Base-by-base conservation (phyloP, 371 early-diverging fungal species). In the Syncephalastrum sp. region DNA sequence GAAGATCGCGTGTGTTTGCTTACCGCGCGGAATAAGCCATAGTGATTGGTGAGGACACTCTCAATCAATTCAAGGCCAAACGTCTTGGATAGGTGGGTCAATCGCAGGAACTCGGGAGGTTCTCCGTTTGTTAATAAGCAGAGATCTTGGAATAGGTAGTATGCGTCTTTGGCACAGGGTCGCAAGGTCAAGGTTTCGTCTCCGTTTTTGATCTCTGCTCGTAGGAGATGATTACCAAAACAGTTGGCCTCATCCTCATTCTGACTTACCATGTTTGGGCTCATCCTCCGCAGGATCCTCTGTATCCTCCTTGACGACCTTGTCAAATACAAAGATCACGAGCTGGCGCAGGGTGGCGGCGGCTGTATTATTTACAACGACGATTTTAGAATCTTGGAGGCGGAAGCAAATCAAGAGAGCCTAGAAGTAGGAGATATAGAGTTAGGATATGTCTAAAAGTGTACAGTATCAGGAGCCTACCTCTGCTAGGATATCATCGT, bases 11-110 rank as follows among this genome's bases (percentile, higher is more conserved):
- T 2, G 19, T n/a, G 29, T 6, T 0, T 25, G 33, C 67, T 57
- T 79, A 91, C 94, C 79, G 72, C 71, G 56, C 81, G 75, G 63
- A 98, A 91, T 3, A 93, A 76, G 38, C 69, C 67, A 23, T 82
- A 80, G 61, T 95, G 93, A 59, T 88, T 89, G 7, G 86, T 75
- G 52, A 98, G 69, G 6, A 97, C 80, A 17, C 92, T 88, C 56
- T 98, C 98, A 27, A 98, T 81, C 49, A 98, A 67, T 65, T 98
- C 99, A n/a, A 97, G 73, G 1, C 94, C 92, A 70, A 96, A 86
- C 0, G 87, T 82, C 56, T 88, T 85, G 46, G 91, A 85, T 12
- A 96, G 72, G 27, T 79, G 64, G 21, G 69, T 66, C 4, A 86
- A 63, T 12, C 82, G 82, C 42, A 96, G 75, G 54, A 91, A 93